Percentiles rank a stretch among this genome's conserved stretches.
Evolutionary conservation across 106 monocot species (phyloP).

Genomic region (Chionographis japonica): DNA sequence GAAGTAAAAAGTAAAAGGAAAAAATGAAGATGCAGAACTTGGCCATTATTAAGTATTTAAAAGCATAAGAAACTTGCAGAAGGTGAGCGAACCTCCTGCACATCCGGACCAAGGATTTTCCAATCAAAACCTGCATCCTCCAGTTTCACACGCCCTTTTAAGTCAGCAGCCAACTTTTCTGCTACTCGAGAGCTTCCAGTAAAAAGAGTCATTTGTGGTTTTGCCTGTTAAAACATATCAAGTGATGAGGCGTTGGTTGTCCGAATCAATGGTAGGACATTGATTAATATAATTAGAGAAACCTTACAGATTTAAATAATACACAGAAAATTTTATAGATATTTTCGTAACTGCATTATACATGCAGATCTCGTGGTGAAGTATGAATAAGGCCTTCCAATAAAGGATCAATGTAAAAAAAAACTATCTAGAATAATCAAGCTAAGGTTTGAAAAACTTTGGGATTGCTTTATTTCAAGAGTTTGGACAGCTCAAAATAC

Average conservation of each 20-base stretch:
- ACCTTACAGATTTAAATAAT: neutral
- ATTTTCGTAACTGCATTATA: no score
- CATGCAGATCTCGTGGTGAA: no score
- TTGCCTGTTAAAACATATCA: constrained; percentile 41
- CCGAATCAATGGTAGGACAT: no score
- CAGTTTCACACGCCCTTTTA: constrained; percentile 83
- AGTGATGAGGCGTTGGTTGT: no score
- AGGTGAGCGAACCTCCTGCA: constrained; percentile 53
- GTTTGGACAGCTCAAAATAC: no score
- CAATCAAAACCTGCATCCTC: constrained; percentile 99
- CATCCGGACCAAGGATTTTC: constrained; percentile 99
- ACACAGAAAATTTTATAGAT: no score
- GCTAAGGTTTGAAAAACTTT: no score
- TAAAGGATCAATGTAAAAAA: no score
- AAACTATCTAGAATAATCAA: no score
- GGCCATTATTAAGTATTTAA: neutral
- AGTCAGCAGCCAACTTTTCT: constrained; percentile 75
- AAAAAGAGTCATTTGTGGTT: constrained; percentile 87
- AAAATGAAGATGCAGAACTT: neutral
- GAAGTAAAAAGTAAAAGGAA: neutral
- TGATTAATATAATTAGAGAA: neutral
- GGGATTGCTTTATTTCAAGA: no score
- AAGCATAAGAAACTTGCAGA: neutral
- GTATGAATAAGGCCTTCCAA: no score
- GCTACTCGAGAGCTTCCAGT: constrained; percentile 95